Base-by-base conservation (phyloP, 2,329 filamentous ascomycete genomes). In the Diplodia seriata region DNA sequence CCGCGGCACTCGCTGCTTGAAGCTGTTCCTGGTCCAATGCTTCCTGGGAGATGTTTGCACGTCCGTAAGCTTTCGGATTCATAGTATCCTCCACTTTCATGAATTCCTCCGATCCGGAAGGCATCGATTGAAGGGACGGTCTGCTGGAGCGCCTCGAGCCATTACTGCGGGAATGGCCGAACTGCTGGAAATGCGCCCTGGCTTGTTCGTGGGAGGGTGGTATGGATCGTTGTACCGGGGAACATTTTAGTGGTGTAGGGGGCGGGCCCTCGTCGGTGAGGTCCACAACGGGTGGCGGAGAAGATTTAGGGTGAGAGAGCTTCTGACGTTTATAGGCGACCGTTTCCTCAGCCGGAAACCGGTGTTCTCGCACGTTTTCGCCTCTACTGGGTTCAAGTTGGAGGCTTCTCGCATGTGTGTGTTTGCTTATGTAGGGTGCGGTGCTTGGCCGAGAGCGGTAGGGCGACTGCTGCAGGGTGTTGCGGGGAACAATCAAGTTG, bases 61-160 rank as follows among this genome's bases (percentile, higher is more conserved):
- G 31, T 18, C 26, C 8, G 31, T 49, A 47, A 20, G 26, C n/a
- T 20, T 38, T 49, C n/a, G 64, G 38, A 20, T 66, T 59, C 64
- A 66, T 66, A 9, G 38, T 49, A 1, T 50, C 38, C 6, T 66
- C 64, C 53, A 66, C 64, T 5, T 14, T 49, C 6, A 57, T n/a
- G 40, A 50, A 66, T 31, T 49, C 38, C 1, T 36, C 15, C n/a
- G 33, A 18, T 15, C 9, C 20, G n/a, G 57, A 66, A 29, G 36
- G 29, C 15, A 31, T 31, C 11, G 59, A 63, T 5, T 6, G 3
- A n/a, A 15, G 33, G n/a, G 54, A 57, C 9, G 12, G 40, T 9
- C 5, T 31, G 26, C 5, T 31, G 26, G 59, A 63, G 7, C 36
- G 59, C 26, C 1, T 49, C 11, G 59, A 63, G 11, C 29, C 59